A percentile compares a stretch with the other conserved stretches of the same genome.
phyloP scores from a whole-genome alignment of 164 flowering plant genomes.

The Houttuynia cordata region DNA sequence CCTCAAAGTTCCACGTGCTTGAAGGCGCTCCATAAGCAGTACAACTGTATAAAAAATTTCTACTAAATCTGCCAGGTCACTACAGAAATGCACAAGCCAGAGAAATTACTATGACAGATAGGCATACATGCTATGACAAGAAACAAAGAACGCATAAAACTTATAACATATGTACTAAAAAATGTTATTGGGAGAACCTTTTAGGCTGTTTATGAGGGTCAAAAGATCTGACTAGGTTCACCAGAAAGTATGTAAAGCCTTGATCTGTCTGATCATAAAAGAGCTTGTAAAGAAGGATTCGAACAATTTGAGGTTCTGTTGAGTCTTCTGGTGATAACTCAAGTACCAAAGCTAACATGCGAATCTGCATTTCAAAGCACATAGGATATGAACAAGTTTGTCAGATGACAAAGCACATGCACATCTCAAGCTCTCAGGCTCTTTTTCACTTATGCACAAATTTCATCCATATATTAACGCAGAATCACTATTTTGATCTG shows the following conservation, averaged over 20 bases:
- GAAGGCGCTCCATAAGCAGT: slow-evolving; percentile 78
- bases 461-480: not conserved
- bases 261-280: slow-evolving; percentile 96
- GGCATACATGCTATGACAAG: too few relatives aligned
- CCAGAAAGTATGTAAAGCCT: slow-evolving; percentile 82
- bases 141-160: not conserved
- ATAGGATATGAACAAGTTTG: not conserved
- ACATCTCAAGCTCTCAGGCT: not conserved
- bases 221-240: slow-evolving; percentile 59
- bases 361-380: slow-evolving; percentile 40
- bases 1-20: slow-evolving; percentile 74
- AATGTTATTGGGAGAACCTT: slow-evolving; percentile 31
- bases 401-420: not conserved
- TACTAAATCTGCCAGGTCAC: slow-evolving; percentile 89
- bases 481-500: not conserved
- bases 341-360: slow-evolving; percentile 74
- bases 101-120: not conserved
- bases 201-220: slow-evolving; percentile 69
- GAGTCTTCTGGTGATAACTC: slow-evolving; percentile 56
- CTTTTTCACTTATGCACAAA: too few relatives aligned
- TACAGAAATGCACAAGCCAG: slow-evolving; percentile 20
- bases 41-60: slow-evolving; percentile 59
- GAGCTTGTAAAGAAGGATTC: slow-evolving; percentile 81
- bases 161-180: not conserved
- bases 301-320: slow-evolving; percentile 75